These are phyloP conservation scores for Aegle marmelos DNA, from an alignment of 345 rosid species.

Conservation along the genomic window DNA sequence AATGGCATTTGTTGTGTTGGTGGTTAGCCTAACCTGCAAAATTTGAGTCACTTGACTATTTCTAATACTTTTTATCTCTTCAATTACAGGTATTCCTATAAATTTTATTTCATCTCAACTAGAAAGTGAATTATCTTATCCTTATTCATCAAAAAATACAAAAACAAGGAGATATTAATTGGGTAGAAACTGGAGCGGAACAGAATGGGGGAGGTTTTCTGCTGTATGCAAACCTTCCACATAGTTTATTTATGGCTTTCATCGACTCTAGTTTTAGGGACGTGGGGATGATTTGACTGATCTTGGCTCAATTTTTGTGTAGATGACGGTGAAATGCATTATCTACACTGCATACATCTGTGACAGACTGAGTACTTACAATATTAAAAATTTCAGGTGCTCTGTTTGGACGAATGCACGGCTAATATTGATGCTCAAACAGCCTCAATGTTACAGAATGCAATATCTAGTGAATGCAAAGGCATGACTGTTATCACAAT, in stretches of 20 bases:
- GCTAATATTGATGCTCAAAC: slow-evolving; percentile 77
- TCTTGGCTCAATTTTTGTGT: not conserved
- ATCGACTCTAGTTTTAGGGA: not conserved
- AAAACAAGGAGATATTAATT: not conserved
- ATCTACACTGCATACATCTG: not conserved
- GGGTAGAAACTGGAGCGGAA: not conserved
- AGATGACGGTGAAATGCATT: not conserved
- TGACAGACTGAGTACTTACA: slow-evolving; percentile 1
- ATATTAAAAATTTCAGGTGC: slow-evolving; percentile 40
- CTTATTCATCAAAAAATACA: not conserved
- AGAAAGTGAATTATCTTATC: not conserved
- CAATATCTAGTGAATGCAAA: slow-evolving; percentile 65
- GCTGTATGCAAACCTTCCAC: not conserved
- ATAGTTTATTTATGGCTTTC: not conserved
- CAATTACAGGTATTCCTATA: not conserved
- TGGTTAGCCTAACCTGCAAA: not conserved
- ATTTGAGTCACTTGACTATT: not conserved
- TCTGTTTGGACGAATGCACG: slow-evolving; percentile 95
- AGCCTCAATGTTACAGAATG: slow-evolving; percentile 62
- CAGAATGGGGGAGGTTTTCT: not conserved
- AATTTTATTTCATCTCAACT: not conserved
- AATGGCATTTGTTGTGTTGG: not conserved
- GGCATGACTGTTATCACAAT: slow-evolving; percentile 82
- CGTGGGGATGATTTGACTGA: not conserved
- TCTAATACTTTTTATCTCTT: not conserved